phyloP scores from a whole-genome alignment of 1,139 yeast genomes.

The Blastobotrys ciferrii region DNA sequence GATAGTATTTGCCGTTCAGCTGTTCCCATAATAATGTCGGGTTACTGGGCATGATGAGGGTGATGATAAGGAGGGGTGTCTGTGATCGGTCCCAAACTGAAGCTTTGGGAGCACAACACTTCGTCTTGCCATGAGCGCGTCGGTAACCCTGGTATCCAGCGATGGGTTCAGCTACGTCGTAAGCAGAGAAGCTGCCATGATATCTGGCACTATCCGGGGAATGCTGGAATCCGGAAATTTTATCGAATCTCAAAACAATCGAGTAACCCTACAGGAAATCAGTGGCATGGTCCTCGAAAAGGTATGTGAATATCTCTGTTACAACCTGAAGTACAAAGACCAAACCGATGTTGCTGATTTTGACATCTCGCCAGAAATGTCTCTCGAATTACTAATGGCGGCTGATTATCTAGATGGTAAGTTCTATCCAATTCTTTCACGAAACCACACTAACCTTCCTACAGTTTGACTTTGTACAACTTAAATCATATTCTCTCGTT shows the following conservation, averaged over 20 bases:
- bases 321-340: slow-evolving; percentile 67
- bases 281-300: slow-evolving; percentile 74
- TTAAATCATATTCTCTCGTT: no score
- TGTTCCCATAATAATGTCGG: slow-evolving; percentile 37
- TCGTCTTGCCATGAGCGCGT: background rate
- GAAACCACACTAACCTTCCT: background rate
- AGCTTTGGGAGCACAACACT: background rate
- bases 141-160: slow-evolving; percentile 67
- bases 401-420: slow-evolving; percentile 80
- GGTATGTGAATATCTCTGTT: slow-evolving; percentile 82
- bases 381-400: slow-evolving; percentile 83
- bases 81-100: background rate
- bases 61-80: background rate
- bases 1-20: slow-evolving; percentile 36
- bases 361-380: slow-evolving; percentile 89
- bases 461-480: background rate
- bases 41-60: slow-evolving; percentile 23
- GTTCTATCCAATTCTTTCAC: slow-evolving; percentile 7
- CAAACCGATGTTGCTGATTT: slow-evolving; percentile 74
- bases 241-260: slow-evolving; percentile 52
- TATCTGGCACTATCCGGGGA: slow-evolving; percentile 76
- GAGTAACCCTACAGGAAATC: slow-evolving; percentile 54
- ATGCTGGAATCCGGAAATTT: slow-evolving; percentile 53
- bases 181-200: slow-evolving; percentile 72
- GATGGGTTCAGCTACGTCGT: slow-evolving; percentile 69